Base-by-base conservation (phyloP, 2,329 filamentous ascomycete species). In the Hypoxylon sp. region DNA sequence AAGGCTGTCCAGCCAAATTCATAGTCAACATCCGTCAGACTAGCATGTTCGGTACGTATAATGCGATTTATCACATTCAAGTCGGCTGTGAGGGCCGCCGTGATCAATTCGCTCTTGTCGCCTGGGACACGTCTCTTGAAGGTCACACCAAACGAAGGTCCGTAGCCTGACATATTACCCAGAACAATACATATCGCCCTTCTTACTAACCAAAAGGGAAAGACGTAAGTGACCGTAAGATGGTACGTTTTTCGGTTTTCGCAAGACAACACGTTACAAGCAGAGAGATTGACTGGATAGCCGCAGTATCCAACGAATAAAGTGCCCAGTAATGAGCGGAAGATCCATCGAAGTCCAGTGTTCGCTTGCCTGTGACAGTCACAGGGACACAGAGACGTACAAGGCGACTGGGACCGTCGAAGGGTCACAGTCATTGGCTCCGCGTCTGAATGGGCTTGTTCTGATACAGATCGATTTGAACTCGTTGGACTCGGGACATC, bases 241-340 rank as follows among this genome's bases (percentile, higher is more conserved):
- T 42, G n/a, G 7, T 42, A 42, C 39, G n/a, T n/a, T 19, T 42
- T 42, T 1, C n/a, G 39, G 6, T 42, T 42, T 6, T 42, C n/a
- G 39, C 39, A 19, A 42, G 39, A 42, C 17, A 7, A 17, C 39
- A 42, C n/a, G 17, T 42, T 42, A 7, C 39, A 42, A 6, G 39
- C 17, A 42, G 17, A 19, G n/a, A 19, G 39, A 42, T 10, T 42
- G n/a, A 42, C n/a, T 19, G n/a, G n/a, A 17, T 6, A 42, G 39
- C 39, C n/a, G 39, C 39, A 42, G 8, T 42, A 42, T 42, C 39
- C 39, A 8, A 42, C 17, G n/a, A 42, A 42, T 42, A 42, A 42
- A n/a, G n/a, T 42, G 3, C 15, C 39, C 5, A 19, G n/a, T 8
- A 19, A 8, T 10, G 39, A 42, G 7, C n/a, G 39, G n/a, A 42